These are phyloP conservation scores for Penicillium brevicompactum DNA, from an alignment of 2,329 filamentous ascomycete species.

Conservation along the genomic window DNA sequence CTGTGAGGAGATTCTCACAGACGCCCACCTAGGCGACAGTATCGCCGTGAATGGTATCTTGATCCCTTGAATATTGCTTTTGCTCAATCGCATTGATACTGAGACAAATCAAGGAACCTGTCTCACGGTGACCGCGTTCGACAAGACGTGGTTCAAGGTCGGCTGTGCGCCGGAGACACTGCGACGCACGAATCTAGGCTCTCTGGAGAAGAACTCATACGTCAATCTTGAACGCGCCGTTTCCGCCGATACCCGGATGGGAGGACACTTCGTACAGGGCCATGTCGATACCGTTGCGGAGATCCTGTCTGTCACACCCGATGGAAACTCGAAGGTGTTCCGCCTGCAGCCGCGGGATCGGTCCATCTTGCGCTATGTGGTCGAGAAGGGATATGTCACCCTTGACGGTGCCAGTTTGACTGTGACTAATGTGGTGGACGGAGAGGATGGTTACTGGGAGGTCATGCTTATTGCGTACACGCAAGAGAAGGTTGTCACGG, in stretches of 20 bases:
- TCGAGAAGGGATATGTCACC: slow-evolving; percentile 95
- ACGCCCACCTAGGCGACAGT: slow-evolving; percentile 86
- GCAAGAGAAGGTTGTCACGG: slow-evolving; percentile 85
- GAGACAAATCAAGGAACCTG: slow-evolving; percentile 64
- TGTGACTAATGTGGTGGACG: slow-evolving; percentile 81
- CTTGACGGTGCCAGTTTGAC: slow-evolving; percentile 95
- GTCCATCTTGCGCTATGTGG: slow-evolving; percentile 78
- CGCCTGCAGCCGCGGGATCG: slow-evolving; percentile 72
- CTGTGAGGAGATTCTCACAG: slow-evolving; percentile 73
- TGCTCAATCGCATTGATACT: not conserved
- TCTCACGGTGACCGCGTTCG: slow-evolving; percentile 82
- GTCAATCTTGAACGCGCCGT: slow-evolving; percentile 97
- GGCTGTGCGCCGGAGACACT: slow-evolving; percentile 95
- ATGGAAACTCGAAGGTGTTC: slow-evolving; percentile 89
- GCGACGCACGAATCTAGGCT: slow-evolving; percentile 90
- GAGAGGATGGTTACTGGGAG: slow-evolving; percentile 80
- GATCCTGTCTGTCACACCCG: slow-evolving; percentile 70
- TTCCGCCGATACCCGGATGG: slow-evolving; percentile 89
- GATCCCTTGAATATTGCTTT: not conserved
- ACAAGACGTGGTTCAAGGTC: slow-evolving; percentile 72
- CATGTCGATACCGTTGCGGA: slow-evolving; percentile 90
- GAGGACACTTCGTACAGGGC: slow-evolving; percentile 96
- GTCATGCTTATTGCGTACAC: slow-evolving; percentile 98
- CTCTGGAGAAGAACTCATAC: slow-evolving; percentile 62
- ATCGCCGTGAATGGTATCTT: slow-evolving; percentile 82